Evolutionary conservation across 2,329 filamentous ascomycete species (phyloP), one percentile per base, ranked within the genome.

Genomic region (Colletotrichum cuscutae): DNA sequence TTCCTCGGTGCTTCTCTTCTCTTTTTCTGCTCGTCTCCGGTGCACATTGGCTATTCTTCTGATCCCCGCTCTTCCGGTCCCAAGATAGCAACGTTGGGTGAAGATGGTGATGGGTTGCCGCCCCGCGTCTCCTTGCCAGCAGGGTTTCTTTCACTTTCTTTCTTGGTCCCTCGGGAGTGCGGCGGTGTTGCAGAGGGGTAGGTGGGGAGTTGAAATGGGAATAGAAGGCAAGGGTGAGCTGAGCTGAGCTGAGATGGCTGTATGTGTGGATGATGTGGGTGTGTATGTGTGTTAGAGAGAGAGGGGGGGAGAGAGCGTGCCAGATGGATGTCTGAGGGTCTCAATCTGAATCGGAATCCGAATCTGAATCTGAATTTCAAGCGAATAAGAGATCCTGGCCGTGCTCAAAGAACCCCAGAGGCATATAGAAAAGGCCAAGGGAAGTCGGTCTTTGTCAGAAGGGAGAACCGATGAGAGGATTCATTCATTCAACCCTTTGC

Each of bases 401-500:
- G 46, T 66, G 64, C 28, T 49, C 42, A 42, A 64, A 74, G 60
- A 26, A 57, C 56, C 24, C 28, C 56, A 61, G 54, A 54, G 42
- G 30, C 35, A 54, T 42, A 28, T 35, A 37, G 46, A 70, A 49
- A 70, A 73, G 71, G 71, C 61, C 71, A 57, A 58, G 28, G 54
- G 67, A 19, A 19, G 15, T 30, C 35, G 24, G 66, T 57, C 71
- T 73, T 73, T 73, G 71, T 73, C 56, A 61, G 54, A 53, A 30
- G 13, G 49, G 35, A 28, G 32, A 61, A 56, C 42, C 42, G 42
- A 49, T 22, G 42, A 22, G 35, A 42, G 56, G 30, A 42, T 65
- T 59, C 71, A 71, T 71, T 73, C 71, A 71, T 61, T 56, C 42
- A 58, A 60, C 49, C 67, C 28, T 46, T 60, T 42, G 24, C 52